Evolutionary conservation across 139 green algal species (phyloP), one percentile per base, ranked within the genome.

Genomic region (Spirogloea muscicola): DNA sequence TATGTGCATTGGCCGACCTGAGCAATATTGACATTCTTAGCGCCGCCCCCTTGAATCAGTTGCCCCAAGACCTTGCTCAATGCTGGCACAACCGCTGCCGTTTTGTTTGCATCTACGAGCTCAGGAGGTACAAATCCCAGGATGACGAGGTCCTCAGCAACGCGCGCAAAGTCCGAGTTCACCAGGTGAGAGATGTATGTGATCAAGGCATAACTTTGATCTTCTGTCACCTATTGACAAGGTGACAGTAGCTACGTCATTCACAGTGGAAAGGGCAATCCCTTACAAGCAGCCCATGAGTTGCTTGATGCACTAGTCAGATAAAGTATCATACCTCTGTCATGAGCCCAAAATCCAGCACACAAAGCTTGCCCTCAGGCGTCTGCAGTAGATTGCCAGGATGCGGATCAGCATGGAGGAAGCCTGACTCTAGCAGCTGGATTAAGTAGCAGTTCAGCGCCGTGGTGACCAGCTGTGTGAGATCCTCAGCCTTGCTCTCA

Each of bases 171-270:
- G 84, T 98, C 90, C 75, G 87, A 69, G 38, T 80, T 87, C 42
- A 77, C 84, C 21, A 98, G 86, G 72, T 98, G 91, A 3, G 91
- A 84, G 49, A 98, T 95, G 91, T 94, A 98, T 79, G 96, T 89
- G 40, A 96, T 71, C 31, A 98, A 79, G 1, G 90, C 86, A 37
- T 94, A 77, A 36, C 86, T 82, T 80, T 94, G 89, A 18, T 93
- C 82, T 5, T 81, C 77, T 0, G 91, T 84, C 27, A 80, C 68
- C 73, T 81, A 62, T n/a, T n/a, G n/a, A n/a, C n/a, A n/a, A n/a
- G n/a, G n/a, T n/a, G n/a, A n/a, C n/a, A n/a, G n/a, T n/a, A n/a
- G n/a, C n/a, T n/a, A n/a, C n/a, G n/a, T n/a, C n/a, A n/a, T n/a
- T n/a, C n/a, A n/a, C n/a, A n/a, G n/a, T n/a, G n/a, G n/a, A n/a